phyloP scores from a whole-genome alignment of 371 early-diverging fungal species.

The Synchytrium microbalum region DNA sequence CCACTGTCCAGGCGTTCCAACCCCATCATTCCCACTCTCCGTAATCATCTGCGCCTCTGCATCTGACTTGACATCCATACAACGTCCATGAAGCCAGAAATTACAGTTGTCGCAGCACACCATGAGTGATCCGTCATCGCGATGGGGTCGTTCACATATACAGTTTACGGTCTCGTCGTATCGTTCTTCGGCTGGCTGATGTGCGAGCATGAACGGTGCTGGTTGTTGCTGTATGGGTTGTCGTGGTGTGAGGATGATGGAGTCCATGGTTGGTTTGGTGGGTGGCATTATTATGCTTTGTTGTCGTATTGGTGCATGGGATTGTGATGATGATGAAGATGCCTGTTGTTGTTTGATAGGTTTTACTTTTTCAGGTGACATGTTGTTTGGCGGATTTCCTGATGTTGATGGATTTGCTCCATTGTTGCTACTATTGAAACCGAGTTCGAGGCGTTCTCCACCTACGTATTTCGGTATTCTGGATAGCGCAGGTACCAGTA shows the following conservation, averaged over 20 bases:
- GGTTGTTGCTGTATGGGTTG: not conserved
- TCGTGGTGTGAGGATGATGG: not conserved
- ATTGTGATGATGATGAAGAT: not conserved
- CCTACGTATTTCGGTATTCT: not conserved
- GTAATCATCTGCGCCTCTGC: no score
- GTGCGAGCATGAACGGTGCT: not conserved
- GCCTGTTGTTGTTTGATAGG: no score
- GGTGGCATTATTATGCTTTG: not conserved
- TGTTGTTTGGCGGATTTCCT: no score
- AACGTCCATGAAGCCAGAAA: slow-evolving; percentile 71
- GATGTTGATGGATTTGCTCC: not conserved
- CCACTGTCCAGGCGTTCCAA: no score
- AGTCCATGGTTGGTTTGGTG: not conserved
- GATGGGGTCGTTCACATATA: slow-evolving; percentile 51
- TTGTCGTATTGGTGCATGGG: no score
- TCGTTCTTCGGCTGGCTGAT: not conserved
- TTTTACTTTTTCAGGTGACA: no score
- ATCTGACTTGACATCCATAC: slow-evolving; percentile 43
- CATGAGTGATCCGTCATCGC: slow-evolving; percentile 71
- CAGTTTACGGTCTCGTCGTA: slow-evolving; percentile 52
- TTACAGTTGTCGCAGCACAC: slow-evolving; percentile 67
- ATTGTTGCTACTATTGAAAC: not conserved
- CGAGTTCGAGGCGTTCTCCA: not conserved
- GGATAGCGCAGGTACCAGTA: not conserved
- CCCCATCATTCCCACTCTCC: no score